phyloP scores from a whole-genome alignment of 805 yeast species.

The Maudiozyma turicensis region DNA sequence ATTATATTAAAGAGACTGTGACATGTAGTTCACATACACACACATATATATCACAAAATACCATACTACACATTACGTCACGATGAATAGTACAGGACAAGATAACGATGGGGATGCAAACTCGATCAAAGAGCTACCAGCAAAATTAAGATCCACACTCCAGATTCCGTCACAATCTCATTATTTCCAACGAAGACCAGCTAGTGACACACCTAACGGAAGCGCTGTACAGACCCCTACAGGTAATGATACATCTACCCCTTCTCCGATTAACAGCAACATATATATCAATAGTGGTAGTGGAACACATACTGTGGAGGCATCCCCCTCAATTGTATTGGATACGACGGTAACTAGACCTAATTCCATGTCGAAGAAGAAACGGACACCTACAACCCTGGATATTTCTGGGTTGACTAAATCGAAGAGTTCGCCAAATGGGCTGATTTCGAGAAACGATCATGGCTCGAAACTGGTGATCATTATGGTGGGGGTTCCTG shows the following conservation, averaged over 20 bases:
- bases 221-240: neutral
- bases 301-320: neutral
- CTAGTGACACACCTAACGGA: slow-evolving; percentile 6
- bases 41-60: no score
- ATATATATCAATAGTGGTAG: neutral
- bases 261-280: neutral
- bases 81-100: neutral
- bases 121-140: neutral
- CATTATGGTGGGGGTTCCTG: slow-evolving; percentile 95
- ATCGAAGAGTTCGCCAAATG: slow-evolving; percentile 70
- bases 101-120: neutral
- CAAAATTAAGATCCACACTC: neutral
- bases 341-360: neutral
- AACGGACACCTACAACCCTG: slow-evolving; percentile 65
- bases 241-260: neutral
- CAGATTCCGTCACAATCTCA: neutral
- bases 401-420: slow-evolving; percentile 90
- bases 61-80: no score
- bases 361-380: slow-evolving; percentile 7
- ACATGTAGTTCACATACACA: no score
- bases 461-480: slow-evolving; percentile 78
- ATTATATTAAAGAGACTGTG: no score
- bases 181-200: slow-evolving; percentile 4
- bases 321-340: neutral
- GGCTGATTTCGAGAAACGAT: slow-evolving; percentile 50